Evolutionary conservation across 805 yeast species (phyloP), one percentile per base, ranked within the genome.

Genomic region (Wickerhamiella spandovensis): DNA sequence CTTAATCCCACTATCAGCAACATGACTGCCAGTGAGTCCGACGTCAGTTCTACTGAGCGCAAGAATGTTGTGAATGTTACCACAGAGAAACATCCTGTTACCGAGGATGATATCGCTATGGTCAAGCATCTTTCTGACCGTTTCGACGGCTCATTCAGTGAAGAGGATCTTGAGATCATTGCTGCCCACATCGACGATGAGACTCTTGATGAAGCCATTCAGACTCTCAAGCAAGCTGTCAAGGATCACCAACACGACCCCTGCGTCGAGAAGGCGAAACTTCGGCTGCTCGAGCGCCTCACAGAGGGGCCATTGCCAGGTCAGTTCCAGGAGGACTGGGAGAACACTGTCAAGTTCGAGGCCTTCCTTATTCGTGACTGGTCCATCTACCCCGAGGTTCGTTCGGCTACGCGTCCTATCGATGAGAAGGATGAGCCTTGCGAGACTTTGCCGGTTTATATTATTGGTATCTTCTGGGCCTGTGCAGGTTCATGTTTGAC

Each of bases 371-470:
- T 64, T 42, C 47, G 51, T 44, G 63, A 56, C 55, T 72, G 70
- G 59, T 76, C 81, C 1, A 79, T 81, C 3, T 77, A 77, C 53
- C 79, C 82, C 6, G 81, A 78, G 58, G 78, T 78, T 15, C 63
- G 83, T 38, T 74, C 82, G 15, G 74, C 76, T 21, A 71, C 75
- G 5, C 76, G 72, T 30, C 73, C 79, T 2, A 66, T 57, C 43
- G 81, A 78, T 57, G 79, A 77, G 51, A 72, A 71, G 1, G 49
- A 55, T n/a, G 56, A 67, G 39, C 72, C 72, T 2, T 67, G 65
- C 43, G 79, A 77, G 51, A 76, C 79, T 3, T 54, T 75, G 45
- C 69, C 82, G 48, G 74, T 72, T 5, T 78, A 77, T 60, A 65
- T 71, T 15, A 62, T 78, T 25, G 76, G 75, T 3, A 57, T 72